Base-by-base conservation (phyloP, 257 asterid species). In the Przewalskia tangutica region DNA sequence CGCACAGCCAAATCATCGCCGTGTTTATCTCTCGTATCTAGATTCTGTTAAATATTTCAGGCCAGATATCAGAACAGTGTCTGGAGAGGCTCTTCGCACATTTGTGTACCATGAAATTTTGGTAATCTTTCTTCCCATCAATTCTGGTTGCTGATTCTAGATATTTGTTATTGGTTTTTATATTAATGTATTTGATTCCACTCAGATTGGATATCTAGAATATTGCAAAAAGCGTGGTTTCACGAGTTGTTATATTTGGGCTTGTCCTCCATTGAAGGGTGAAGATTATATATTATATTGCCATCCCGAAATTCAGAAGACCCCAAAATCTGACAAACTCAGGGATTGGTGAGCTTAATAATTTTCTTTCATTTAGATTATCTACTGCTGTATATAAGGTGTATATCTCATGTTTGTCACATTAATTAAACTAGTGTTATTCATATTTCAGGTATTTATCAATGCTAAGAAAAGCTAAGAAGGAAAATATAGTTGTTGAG, bases 281-380 rank as follows among this genome's bases (percentile, higher is more conserved):
- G 99, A 96, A 89, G 99, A 96, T 88, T 96, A 96, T 85, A 96
- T 96, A 66, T 85, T 96, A 84, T 96, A 96, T 87, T 96, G 99
- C 89, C 99, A 96, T 85, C 99, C 99, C 51, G 99, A 96, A 91
- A 96, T 96, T 87, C 99, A 96, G 85, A 96, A 93, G 93, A 96
- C 99, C 55, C 99, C 99, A 76, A 96, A 91, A 88, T 94, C 99
- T 73, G 99, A 96, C 88, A 96, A 96, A 87, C 99, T 96, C 78
- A 91, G 99, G 77, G 99, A 96, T 86, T 96, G 99, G 99, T 96
- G 85, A 85, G 94, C 75, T 46, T 84, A 79, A 53, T 81, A 68
- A 34, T 82, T 82, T 32, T 77, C 14, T 51, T 70, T 81, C 54
- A 40, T 58, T 77, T 77, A 68, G 60, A 64, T 38, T 79, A 50